Evolutionary conservation across 768 basidiomycete genomes (phyloP).

Genomic region (Lentinula sp.): DNA sequence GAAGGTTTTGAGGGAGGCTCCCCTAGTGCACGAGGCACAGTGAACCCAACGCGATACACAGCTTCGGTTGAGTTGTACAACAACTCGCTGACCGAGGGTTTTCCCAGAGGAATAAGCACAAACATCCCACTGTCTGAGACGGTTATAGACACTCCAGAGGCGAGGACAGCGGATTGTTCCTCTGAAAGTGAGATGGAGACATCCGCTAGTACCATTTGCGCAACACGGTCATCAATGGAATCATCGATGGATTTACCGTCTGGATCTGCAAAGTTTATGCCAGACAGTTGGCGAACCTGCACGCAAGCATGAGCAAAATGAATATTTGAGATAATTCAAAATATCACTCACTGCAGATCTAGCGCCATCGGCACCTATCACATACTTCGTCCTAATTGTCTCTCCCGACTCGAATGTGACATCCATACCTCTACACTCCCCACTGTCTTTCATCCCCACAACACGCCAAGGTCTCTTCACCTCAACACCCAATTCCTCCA

Average conservation of each 20-base stretch:
- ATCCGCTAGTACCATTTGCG: conserved; percentile 34
- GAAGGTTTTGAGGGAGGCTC: conserved; percentile 25
- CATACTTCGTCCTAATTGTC: background rate
- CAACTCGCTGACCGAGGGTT: background rate
- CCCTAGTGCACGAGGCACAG: conserved; percentile 13
- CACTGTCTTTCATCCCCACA: conserved; percentile 18
- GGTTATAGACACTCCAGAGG: background rate
- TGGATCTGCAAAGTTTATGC: conserved; percentile 33
- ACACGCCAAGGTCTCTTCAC: conserved; percentile 26
- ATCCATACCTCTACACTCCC: conserved; percentile 16
- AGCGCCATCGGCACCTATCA: conserved; percentile 40
- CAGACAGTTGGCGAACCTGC: conserved; percentile 29
- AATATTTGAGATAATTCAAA: conserved; percentile 28
- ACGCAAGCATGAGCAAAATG: too few species aligned
- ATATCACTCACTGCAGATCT: background rate
- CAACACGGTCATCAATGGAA: conserved; percentile 15
- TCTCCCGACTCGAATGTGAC: background rate
- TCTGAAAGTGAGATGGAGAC: conserved; percentile 19
- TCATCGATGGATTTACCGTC: conserved; percentile 14
- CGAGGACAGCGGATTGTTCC: background rate
- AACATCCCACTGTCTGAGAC: background rate
- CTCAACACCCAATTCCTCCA: conserved; percentile 20
- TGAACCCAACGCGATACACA: conserved; percentile 7
- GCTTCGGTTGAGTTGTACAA: background rate
- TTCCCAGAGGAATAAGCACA: background rate